phyloP scores from a whole-genome alignment of 2,329 filamentous ascomycete species.

The Xylaria sp. region DNA sequence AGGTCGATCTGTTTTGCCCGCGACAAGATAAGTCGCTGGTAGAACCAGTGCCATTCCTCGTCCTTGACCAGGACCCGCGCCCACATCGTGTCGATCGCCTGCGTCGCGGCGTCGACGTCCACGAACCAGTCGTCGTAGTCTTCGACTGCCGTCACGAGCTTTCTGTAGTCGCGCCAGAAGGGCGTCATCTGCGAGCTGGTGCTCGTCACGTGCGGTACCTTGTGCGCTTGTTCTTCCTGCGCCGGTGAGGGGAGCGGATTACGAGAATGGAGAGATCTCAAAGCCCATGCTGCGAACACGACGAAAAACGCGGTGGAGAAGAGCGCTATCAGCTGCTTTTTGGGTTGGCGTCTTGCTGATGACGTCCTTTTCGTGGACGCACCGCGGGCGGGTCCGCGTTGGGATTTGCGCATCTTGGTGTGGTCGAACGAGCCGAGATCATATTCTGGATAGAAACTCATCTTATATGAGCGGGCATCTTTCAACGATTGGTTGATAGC shows the following conservation, averaged over 20 bases:
- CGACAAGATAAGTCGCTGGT: neutral
- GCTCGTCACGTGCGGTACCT: neutral
- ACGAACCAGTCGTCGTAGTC: conserved; percentile 31
- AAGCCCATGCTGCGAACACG: neutral
- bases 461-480: neutral
- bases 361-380: neutral
- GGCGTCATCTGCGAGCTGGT: conserved; percentile 7
- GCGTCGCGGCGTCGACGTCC: conserved; percentile 21
- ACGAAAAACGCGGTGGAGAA: neutral
- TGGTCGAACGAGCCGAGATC: neutral
- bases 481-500: neutral
- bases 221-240: neutral
- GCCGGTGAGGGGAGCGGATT: neutral
- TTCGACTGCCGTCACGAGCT: conserved; percentile 13
- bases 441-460: neutral
- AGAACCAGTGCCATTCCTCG: neutral
- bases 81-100: conserved; percentile 20
- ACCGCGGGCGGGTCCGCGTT: neutral
- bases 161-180: conserved; percentile 26
- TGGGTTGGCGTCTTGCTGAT: neutral
- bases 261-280: neutral
- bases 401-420: neutral
- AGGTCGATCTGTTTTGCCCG: neutral
- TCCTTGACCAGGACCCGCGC: neutral
- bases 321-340: no score